Percentiles rank a stretch among this genome's conserved stretches.
phyloP scores from a whole-genome alignment of 2,329 filamentous ascomycete species.

The Fonsecaea pugnacius region DNA sequence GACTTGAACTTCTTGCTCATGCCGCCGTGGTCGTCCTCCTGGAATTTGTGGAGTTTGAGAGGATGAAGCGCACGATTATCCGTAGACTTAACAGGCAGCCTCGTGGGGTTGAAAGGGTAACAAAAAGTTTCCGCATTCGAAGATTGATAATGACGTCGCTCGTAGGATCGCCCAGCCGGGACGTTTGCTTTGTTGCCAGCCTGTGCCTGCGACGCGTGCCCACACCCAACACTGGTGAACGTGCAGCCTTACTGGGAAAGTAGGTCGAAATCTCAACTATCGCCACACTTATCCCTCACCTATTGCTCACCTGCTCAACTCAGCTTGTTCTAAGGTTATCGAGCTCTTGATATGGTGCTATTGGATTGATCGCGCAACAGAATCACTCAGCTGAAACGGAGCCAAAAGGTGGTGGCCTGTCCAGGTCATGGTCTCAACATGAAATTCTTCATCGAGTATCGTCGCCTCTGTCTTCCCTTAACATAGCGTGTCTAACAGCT shows the following conservation, averaged over 20 bases:
- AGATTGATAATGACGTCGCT: conserved; percentile 8
- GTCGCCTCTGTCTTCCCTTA: background rate
- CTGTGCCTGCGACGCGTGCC: background rate
- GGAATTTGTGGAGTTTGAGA: background rate
- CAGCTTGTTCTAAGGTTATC: background rate
- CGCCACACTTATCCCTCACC: background rate
- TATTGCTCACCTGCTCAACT: background rate
- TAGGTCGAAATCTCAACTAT: background rate
- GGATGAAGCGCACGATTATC: background rate
- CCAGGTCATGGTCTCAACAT: conserved; percentile 53
- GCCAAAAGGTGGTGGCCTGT: conserved; percentile 11
- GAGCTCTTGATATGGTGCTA: background rate
- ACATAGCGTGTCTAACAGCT: conserved; percentile 31
- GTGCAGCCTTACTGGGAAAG: background rate
- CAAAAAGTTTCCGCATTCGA: conserved; percentile 2
- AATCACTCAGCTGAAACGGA: background rate
- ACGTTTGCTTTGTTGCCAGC: background rate
- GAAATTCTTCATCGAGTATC: conserved; percentile 78
- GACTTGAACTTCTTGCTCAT: conserved; percentile 69
- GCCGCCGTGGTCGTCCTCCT: conserved; percentile 32
- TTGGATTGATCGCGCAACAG: background rate
- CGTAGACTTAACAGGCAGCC: background rate
- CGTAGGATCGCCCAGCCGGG: background rate
- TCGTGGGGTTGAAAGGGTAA: background rate
- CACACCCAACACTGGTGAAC: background rate